Evolutionary conservation across 2,329 filamentous ascomycete genomes (phyloP).

Genomic region (Furcasterigmium sp.): DNA sequence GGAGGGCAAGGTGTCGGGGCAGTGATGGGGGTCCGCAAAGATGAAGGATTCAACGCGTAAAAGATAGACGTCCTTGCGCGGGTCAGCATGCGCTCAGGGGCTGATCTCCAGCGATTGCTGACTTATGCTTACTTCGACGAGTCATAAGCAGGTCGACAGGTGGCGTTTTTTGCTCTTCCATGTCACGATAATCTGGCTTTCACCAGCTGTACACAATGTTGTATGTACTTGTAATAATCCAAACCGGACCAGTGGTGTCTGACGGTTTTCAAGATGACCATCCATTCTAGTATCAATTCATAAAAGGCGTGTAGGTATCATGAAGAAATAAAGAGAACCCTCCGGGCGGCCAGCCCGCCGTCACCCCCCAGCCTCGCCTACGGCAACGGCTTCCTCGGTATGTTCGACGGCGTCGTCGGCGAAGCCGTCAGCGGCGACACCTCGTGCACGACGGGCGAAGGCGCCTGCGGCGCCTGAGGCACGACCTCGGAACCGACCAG

Average conservation of each 20-base stretch:
- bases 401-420: background rate
- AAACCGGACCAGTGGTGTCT: background rate
- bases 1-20: constrained; percentile 5
- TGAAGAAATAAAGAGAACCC: no score
- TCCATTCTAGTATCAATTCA: background rate
- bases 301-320: background rate
- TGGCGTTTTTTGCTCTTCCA: background rate
- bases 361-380: no score
- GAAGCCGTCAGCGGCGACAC: background rate
- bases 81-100: background rate
- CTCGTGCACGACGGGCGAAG: background rate
- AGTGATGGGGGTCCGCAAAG: background rate
- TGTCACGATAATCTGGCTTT: background rate
- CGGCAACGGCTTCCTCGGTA: background rate
- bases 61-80: background rate
- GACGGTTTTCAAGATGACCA: no score
- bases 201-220: background rate
- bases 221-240: background rate
- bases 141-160: no score
- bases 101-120: no score
- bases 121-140: no score
- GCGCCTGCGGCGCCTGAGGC: background rate
- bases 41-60: no score
- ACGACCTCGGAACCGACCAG: background rate
- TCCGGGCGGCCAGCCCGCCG: no score